phyloP scores from a whole-genome alignment of 108 stramenopile species.

The Epithemia pelagica region DNA sequence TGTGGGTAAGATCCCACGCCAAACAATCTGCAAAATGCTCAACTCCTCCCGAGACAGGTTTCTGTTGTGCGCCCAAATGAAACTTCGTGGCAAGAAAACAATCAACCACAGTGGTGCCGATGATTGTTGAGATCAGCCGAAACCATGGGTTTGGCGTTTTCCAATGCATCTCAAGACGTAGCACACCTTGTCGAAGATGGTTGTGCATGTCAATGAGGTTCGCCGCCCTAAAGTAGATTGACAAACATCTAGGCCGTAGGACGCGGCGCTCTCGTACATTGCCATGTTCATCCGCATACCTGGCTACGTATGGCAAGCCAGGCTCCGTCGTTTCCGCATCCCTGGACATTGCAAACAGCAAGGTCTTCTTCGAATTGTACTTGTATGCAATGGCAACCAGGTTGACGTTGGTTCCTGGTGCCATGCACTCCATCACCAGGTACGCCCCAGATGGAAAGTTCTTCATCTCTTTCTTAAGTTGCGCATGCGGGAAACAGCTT shows the following conservation, averaged over 20 bases:
- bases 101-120: conserved; percentile 24
- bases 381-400: conserved; percentile 14
- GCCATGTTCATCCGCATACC: background rate
- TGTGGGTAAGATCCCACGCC: background rate
- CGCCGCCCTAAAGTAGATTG: conserved; percentile 2
- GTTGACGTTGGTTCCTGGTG: conserved; percentile 8
- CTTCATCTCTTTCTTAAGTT: conserved; percentile 4
- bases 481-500: background rate
- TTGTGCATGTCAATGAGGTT: conserved; percentile 26
- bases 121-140: conserved; percentile 15
- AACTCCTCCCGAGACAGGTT: conserved; percentile 4
- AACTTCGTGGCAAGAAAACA: background rate
- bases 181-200: conserved; percentile 12
- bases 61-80: background rate
- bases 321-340: conserved; percentile 3
- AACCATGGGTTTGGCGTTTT: conserved; percentile 20
- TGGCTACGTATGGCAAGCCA: background rate
- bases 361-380: conserved; percentile 7
- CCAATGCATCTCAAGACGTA: conserved; percentile 22
- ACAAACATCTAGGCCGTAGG: background rate
- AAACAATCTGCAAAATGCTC: conserved; percentile 1
- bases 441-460: conserved; percentile 7
- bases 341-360: background rate
- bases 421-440: conserved; percentile 13
- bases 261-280: background rate